phyloP scores from a whole-genome alignment of 2,329 filamentous ascomycete genomes.

The Penicillium aurantiogriseum region DNA sequence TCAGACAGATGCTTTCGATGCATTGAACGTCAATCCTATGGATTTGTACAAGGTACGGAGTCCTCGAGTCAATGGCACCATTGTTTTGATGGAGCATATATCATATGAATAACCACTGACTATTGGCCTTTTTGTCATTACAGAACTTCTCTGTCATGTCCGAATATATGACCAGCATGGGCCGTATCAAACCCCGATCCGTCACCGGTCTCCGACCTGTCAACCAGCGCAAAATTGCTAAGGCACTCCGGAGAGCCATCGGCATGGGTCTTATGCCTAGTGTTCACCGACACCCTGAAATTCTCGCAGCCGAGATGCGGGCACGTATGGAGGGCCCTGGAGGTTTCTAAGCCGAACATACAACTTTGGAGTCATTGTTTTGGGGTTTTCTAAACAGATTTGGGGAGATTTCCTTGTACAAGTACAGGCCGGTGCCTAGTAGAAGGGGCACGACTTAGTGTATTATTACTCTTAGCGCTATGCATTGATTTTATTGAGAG shows the following conservation, averaged over 20 bases:
- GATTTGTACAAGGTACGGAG: conserved; percentile 77
- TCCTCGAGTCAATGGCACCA: neutral
- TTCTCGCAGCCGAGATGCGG: conserved; percentile 53
- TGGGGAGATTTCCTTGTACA: conserved; percentile 18
- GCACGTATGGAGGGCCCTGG: conserved; percentile 26
- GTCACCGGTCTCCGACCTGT: conserved; percentile 78
- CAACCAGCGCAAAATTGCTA: conserved; percentile 91
- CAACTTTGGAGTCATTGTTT: conserved; percentile 12
- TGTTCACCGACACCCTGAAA: conserved; percentile 83
- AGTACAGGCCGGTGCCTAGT: conserved; percentile 12
- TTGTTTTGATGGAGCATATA: neutral
- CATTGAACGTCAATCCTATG: conserved; percentile 74
- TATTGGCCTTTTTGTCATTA: neutral
- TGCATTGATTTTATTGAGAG: conserved; percentile 11
- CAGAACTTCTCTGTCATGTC: conserved; percentile 92
- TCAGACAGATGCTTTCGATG: conserved; percentile 71
- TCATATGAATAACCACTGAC: conserved; percentile 10
- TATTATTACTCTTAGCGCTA: conserved; percentile 26
- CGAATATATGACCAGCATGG: conserved; percentile 81
- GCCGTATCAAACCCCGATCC: conserved; percentile 74
- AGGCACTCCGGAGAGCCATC: conserved; percentile 83
- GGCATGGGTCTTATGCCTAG: conserved; percentile 90
- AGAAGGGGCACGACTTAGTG: conserved; percentile 13
- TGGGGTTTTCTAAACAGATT: neutral
- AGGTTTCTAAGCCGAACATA: conserved; percentile 8